These are phyloP conservation scores for Collybia mongolica DNA, from an alignment of 768 basidiomycete species.

Conservation along the genomic window DNA sequence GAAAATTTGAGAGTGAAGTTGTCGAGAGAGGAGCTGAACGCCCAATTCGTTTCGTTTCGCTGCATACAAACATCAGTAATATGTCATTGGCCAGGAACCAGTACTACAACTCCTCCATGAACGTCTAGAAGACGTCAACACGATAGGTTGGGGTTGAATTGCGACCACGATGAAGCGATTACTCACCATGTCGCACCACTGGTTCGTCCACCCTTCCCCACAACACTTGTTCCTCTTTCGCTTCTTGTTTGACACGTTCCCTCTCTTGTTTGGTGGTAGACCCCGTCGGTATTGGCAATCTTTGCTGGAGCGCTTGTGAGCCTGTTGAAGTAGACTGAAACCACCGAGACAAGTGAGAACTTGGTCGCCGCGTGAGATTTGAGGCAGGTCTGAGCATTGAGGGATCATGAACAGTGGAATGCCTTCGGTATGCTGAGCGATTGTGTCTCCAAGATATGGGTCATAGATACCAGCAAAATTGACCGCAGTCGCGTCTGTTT, in stretches of 20 bases:
- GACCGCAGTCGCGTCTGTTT: too few species aligned
- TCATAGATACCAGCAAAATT: neutral
- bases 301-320: slow-evolving; percentile 19
- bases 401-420: slow-evolving; percentile 14
- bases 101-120: neutral
- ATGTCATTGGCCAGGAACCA: neutral
- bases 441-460: neutral
- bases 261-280: slow-evolving; percentile 3
- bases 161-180: neutral
- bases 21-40: slow-evolving; percentile 87
- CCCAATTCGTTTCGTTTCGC: slow-evolving; percentile 84
- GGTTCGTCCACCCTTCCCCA: slow-evolving; percentile 3
- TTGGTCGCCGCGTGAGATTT: slow-evolving; percentile 17
- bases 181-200: slow-evolving; percentile 10
- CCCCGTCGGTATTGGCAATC: slow-evolving; percentile 1
- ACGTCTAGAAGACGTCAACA: neutral
- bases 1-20: slow-evolving; percentile 84
- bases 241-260: neutral
- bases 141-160: neutral
- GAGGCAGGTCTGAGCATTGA: slow-evolving; percentile 21
- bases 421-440: neutral
- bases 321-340: slow-evolving; percentile 24
- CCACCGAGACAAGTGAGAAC: slow-evolving; percentile 28
- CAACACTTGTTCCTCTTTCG: slow-evolving; percentile 1
- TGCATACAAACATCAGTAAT: slow-evolving; percentile 17